A percentile compares a stretch with the other conserved stretches of the same genome.
Evolutionary conservation across 495 filamentous ascomycete species (phyloP).

Genomic region (Sporormia fimetaria): DNA sequence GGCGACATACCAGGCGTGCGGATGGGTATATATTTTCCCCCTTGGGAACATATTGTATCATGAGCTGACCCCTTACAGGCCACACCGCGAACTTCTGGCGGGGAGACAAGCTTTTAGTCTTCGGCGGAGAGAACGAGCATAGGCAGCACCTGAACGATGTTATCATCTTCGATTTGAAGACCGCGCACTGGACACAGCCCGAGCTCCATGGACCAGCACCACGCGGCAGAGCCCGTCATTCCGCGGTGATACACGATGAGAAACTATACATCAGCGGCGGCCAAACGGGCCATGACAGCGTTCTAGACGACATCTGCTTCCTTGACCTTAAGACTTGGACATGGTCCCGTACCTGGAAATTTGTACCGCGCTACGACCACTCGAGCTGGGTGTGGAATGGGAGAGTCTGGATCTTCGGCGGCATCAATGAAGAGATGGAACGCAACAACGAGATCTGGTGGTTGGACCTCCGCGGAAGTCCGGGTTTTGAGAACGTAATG

Average conservation of each 20-base stretch:
- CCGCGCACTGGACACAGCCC: conserved; percentile 87
- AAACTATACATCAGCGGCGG: conserved; percentile 92
- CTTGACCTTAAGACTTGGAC: conserved; percentile 95
- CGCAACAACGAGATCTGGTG: conserved; percentile 92
- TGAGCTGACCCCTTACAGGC: conserved; percentile 39
- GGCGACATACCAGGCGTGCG: conserved; percentile 95
- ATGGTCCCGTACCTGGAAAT: conserved; percentile 93
- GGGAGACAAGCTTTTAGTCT: conserved; percentile 86
- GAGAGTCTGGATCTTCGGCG: conserved; percentile 94
- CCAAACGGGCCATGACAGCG: conserved; percentile 75
- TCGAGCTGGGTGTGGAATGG: conserved; percentile 84
- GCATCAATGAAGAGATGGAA: conserved; percentile 88
- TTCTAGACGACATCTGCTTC: conserved; percentile 90
- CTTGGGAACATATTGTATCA: no score
- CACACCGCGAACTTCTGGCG: conserved; percentile 94
- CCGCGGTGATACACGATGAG: conserved; percentile 87
- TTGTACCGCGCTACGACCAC: conserved; percentile 88
- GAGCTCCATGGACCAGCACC: conserved; percentile 71
- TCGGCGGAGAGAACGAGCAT: conserved; percentile 96
- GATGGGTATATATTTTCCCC: conserved; percentile 84
- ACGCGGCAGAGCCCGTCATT: conserved; percentile 81
- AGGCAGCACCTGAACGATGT: conserved; percentile 89
- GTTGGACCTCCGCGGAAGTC: conserved; percentile 84
- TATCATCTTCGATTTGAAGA: conserved; percentile 88
- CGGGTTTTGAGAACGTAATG: conserved; percentile 64